These are phyloP conservation scores for Penicillium coffeae DNA, from an alignment of 495 filamentous ascomycete species.

Conservation along the genomic window DNA sequence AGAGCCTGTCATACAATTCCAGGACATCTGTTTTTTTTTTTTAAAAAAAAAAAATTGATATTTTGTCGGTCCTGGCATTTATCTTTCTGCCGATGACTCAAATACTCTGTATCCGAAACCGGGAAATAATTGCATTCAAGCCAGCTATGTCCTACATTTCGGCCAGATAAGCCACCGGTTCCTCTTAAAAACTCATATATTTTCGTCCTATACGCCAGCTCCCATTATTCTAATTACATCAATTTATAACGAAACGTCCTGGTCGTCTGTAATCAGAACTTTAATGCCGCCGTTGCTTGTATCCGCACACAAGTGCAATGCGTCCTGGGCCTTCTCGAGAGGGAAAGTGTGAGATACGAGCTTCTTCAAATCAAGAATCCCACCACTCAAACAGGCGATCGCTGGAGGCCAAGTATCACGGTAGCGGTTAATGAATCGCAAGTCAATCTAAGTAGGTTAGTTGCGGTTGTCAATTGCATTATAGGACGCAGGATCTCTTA, in stretches of 20 bases:
- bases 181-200: neutral
- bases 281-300: slow-evolving; percentile 51
- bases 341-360: slow-evolving; percentile 68
- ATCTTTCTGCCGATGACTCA: too few relatives aligned
- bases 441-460: slow-evolving; percentile 45
- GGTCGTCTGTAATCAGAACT: slow-evolving; percentile 55
- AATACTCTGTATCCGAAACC: too few relatives aligned
- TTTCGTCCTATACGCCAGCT: too few relatives aligned
- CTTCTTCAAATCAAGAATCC: slow-evolving; percentile 54
- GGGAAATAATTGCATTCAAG: too few relatives aligned
- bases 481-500: neutral
- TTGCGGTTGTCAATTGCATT: neutral
- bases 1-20: too few relatives aligned
- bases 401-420: slow-evolving; percentile 59
- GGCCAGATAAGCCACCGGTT: too few relatives aligned
- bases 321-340: slow-evolving; percentile 53
- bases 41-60: too few relatives aligned
- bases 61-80: too few relatives aligned
- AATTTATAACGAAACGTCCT: slow-evolving; percentile 28
- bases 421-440: slow-evolving; percentile 64
- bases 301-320: slow-evolving; percentile 50
- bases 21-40: too few relatives aligned
- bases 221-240: neutral
- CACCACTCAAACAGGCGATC: slow-evolving; percentile 42
- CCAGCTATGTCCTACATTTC: too few relatives aligned